Conservation (phyloP, 495 filamentous ascomycete genomes). For the Penicillium psychrofluorescens region DNA sequence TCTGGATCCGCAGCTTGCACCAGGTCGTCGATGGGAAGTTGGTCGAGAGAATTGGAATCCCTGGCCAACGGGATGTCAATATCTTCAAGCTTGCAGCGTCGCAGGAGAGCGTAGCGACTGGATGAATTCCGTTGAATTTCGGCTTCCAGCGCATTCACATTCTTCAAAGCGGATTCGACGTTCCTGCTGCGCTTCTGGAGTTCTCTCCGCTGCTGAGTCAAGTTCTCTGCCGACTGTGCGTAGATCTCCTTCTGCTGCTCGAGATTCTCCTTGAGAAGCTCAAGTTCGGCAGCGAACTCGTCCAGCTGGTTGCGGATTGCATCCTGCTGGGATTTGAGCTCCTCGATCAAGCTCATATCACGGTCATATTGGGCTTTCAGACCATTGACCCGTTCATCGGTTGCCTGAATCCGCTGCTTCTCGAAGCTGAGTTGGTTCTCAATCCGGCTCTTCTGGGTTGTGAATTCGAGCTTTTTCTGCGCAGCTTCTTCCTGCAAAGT, state of each 20-base stretch:
- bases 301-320: conserved; percentile 66
- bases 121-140: conserved; percentile 78
- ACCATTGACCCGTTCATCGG: conserved; percentile 58
- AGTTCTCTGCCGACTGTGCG: conserved; percentile 62
- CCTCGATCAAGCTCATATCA: conserved; percentile 56
- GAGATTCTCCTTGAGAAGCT: conserved; percentile 63
- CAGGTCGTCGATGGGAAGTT: conserved; percentile 80
- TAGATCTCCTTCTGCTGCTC: conserved; percentile 59
- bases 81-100: conserved; percentile 88
- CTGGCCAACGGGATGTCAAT: conserved; percentile 75
- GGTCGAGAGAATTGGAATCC: conserved; percentile 67
- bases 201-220: conserved; percentile 74
- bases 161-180: conserved; percentile 71
- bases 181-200: conserved; percentile 76
- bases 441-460: conserved; percentile 72
- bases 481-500: conserved; percentile 81
- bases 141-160: conserved; percentile 69
- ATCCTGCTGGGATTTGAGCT: conserved; percentile 67
- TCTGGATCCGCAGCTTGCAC: conserved; percentile 60
- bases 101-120: conserved; percentile 72
- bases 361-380: conserved; percentile 60
- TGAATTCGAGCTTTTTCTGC: conserved; percentile 80
- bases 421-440: conserved; percentile 76
- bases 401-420: conserved; percentile 57
- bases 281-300: conserved; percentile 66